Evolutionary conservation across 306 rosid genomes (phyloP).

Genomic region (Vigna unguiculata): DNA sequence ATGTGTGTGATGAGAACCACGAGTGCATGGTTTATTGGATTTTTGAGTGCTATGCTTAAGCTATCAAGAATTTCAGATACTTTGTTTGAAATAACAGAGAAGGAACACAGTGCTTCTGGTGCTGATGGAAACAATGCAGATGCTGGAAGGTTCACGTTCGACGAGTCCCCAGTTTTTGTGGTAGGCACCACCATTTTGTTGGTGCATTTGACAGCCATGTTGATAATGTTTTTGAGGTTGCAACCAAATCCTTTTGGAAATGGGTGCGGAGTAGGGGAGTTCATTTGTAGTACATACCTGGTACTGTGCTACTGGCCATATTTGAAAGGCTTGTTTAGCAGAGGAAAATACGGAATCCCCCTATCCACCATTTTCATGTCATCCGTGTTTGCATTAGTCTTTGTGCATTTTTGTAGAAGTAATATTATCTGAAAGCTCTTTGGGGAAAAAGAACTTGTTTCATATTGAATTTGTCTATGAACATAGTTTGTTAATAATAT

Average conservation of each 20-base stretch:
- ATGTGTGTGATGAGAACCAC: constrained; percentile 59
- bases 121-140: constrained; percentile 25
- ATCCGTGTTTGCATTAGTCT: constrained; percentile 46
- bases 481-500: too few species aligned
- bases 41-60: constrained; percentile 54
- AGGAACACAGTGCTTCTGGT: constrained; percentile 47
- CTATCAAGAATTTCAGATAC: constrained; percentile 60
- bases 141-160: constrained; percentile 60
- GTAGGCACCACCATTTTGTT: constrained; percentile 65
- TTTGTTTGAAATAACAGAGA: constrained; percentile 70
- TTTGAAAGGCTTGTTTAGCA: constrained; percentile 64
- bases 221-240: constrained; percentile 44
- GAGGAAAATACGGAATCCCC: constrained; percentile 72
- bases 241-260: constrained; percentile 12
- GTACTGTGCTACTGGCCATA: constrained; percentile 62
- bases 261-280: constrained; percentile 63
- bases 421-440: too few species aligned
- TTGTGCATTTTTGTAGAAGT: constrained; percentile 47
- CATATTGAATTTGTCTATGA: too few species aligned
- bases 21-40: constrained; percentile 59
- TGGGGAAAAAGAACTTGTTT: too few species aligned
- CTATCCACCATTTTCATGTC: constrained; percentile 59
- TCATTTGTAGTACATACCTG: constrained; percentile 46
- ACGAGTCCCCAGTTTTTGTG: constrained; percentile 64
- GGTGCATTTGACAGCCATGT: constrained; percentile 54